Conservation (phyloP, 176 grass and related monocot species). For the Pharus latifolius region DNA sequence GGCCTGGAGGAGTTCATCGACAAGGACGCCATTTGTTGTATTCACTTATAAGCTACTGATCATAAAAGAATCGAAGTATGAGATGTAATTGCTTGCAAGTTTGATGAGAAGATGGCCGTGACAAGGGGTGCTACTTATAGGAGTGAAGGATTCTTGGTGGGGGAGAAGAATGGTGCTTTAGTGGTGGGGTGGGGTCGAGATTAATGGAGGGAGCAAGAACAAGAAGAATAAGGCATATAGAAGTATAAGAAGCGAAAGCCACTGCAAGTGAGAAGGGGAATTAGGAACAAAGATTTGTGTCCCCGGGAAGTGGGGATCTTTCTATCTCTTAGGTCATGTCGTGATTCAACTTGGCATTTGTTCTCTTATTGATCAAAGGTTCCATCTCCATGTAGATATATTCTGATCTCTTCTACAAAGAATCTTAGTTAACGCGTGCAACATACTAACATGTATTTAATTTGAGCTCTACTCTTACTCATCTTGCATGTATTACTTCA, state of each 20-base stretch:
- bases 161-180: neutral
- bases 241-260: neutral
- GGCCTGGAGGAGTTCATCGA: conserved; percentile 22
- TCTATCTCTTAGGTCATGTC: conserved; percentile 37
- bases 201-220: neutral
- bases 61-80: neutral
- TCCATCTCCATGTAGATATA: neutral
- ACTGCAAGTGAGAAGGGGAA: neutral
- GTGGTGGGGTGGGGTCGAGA: neutral
- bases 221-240: neutral
- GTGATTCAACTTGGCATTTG: conserved; percentile 9
- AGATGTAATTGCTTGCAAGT: neutral
- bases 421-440: too few species aligned
- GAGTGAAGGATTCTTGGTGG: neutral
- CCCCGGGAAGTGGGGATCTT: conserved; percentile 39
- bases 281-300: conserved; percentile 33
- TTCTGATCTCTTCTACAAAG: too few species aligned
- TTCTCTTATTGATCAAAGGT: conserved; percentile 1
- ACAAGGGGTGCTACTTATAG: conserved; percentile 22
- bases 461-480: too few species aligned
- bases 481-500: too few species aligned
- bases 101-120: neutral
- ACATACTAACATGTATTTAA: too few species aligned
- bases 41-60: neutral
- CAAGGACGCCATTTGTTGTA: conserved; percentile 21